phyloP scores from a whole-genome alignment of 495 filamentous ascomycete genomes.

The Stereocaulon alpinum region DNA sequence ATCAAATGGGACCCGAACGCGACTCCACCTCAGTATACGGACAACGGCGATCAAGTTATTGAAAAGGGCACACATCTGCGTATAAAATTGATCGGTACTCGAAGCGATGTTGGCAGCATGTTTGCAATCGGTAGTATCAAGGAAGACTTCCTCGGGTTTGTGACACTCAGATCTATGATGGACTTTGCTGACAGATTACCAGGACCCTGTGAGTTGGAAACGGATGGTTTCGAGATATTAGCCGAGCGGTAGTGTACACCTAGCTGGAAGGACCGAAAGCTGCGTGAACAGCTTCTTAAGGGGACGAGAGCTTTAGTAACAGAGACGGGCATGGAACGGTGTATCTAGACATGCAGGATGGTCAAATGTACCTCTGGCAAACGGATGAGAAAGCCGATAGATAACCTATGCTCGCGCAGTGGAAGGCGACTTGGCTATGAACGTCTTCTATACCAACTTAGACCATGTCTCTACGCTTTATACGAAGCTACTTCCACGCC shows the following conservation, averaged over 20 bases:
- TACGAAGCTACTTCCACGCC: too few relatives aligned
- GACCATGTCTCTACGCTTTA: too few relatives aligned
- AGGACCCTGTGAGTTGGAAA: slow-evolving; percentile 17
- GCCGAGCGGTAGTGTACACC: background rate
- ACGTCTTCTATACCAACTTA: background rate
- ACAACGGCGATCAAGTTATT: slow-evolving; percentile 85
- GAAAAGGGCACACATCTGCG: slow-evolving; percentile 88
- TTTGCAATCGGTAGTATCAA: slow-evolving; percentile 96
- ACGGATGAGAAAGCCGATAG: background rate
- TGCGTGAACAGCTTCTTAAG: background rate
- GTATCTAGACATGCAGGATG: background rate
- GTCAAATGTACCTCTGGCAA: background rate
- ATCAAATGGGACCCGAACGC: slow-evolving; percentile 90
- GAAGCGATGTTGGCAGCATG: slow-evolving; percentile 85
- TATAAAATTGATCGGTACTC: slow-evolving; percentile 83
- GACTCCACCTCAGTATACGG: slow-evolving; percentile 71
- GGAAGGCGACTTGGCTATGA: background rate
- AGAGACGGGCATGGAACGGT: background rate
- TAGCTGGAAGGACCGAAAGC: background rate
- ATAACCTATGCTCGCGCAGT: background rate
- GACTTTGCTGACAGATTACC: background rate
- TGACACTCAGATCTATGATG: background rate
- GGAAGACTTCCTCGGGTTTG: slow-evolving; percentile 57
- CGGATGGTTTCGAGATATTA: background rate
- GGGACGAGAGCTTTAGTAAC: background rate